Base-by-base conservation (phyloP, 495 filamentous ascomycete species). In the Tetracladium marchalianum region DNA sequence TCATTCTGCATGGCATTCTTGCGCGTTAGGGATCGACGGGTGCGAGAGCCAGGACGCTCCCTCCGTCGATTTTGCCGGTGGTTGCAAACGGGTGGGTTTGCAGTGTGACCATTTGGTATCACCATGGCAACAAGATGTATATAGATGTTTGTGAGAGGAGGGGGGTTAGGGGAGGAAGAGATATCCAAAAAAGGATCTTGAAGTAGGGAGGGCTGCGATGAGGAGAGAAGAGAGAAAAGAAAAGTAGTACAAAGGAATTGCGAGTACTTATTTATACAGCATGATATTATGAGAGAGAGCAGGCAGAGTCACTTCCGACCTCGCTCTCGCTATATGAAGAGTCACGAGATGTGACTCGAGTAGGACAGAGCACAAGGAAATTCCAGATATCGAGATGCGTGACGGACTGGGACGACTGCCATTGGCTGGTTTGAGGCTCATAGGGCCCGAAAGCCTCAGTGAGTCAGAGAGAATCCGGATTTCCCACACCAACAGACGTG, bases 41-140 rank as follows among this genome's bases (percentile, higher is more conserved):
- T 52, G 11, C 57, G 39, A 38, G 54, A 57, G 15, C 57, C 57
- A 18, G 57, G 57, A 17, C 57, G 50, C 37, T 60, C 53, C 11
- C 57, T 44, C 0, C 57, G 47, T 13, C 53, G 37, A 31, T 60
- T 60, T 12, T 52, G 53, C 24, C 57, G 57, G 27, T 54, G 57
- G 40, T 51, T 45, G 22, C 22, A 27, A 27, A 3, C 3, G 22
- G 22, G 22, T 1, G 51, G 51, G 35, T 50, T 39, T 10, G 46
- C 17, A 11, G 45, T 49, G 34, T 46, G 46, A n/a, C 44, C 41
- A 35, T 51, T 53, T 36, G 40, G 34, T 27, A 31, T 13, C 15
- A 22, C 50, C 50, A 51, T 52, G 36, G 35, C 39, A 43, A 41
- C 22, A 4, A 39, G 16, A 4, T 38, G 24, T 17, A 19, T 40